Percentiles rank a stretch among this genome's conserved stretches.
Evolutionary conservation across 495 filamentous ascomycete genomes (phyloP).

Genomic region (Aspergillus indologenus): DNA sequence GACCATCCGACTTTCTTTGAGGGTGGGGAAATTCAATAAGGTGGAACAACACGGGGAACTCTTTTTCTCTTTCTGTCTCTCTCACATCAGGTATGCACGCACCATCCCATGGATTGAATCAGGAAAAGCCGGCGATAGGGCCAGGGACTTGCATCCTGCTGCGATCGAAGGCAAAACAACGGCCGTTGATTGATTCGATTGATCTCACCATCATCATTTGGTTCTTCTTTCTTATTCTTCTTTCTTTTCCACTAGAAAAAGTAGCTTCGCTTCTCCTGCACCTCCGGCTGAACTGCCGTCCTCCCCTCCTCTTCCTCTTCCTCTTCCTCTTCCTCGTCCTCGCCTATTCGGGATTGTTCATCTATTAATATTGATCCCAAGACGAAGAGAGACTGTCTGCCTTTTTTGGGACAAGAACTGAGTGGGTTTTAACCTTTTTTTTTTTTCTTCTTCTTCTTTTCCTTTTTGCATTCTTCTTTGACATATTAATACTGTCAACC

Average conservation of each 20-base stretch:
- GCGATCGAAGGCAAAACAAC: background rate
- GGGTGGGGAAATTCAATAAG: background rate
- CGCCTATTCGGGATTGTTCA: too few relatives aligned
- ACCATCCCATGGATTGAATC: background rate
- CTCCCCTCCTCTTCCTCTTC: background rate
- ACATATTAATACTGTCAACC: background rate
- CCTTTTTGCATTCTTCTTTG: background rate
- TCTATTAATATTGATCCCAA: background rate
- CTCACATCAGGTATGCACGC: background rate
- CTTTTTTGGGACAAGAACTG: background rate
- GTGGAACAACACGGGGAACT: background rate
- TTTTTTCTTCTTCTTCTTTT: background rate
- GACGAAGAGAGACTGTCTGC: slow-evolving; percentile 2
- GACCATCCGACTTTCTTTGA: background rate
- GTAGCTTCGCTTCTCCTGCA: background rate
- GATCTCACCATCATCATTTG: background rate
- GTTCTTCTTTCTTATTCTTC: background rate
- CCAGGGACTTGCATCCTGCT: background rate
- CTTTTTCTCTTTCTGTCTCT: background rate
- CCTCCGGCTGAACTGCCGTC: background rate
- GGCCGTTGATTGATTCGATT: background rate
- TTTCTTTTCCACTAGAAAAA: background rate
- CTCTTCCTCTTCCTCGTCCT: too few relatives aligned
- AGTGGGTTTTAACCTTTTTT: background rate
- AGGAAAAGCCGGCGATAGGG: background rate